These are phyloP conservation scores for Chlorociboria aeruginascens DNA, from an alignment of 495 filamentous ascomycete species.

Conservation along the genomic window DNA sequence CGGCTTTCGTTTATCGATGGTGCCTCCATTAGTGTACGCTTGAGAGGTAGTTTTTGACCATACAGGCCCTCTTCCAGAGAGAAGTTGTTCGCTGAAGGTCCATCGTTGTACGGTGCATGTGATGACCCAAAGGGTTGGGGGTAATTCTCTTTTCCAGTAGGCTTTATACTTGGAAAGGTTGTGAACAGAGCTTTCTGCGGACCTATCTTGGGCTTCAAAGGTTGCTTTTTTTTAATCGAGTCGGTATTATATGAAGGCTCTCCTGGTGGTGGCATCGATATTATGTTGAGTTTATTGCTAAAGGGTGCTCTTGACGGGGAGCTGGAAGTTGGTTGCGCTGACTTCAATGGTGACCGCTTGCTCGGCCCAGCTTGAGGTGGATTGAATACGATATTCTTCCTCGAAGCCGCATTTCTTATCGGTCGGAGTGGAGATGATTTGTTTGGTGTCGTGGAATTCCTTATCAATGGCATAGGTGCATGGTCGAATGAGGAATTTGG, in stretches of 20 bases:
- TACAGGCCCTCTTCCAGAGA: constrained; percentile 34
- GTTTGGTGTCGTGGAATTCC: constrained; percentile 20
- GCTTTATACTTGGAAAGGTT: constrained; percentile 42
- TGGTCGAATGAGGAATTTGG: constrained; percentile 37
- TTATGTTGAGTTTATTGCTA: constrained; percentile 37
- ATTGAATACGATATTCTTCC: constrained; percentile 40
- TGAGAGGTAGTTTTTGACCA: constrained; percentile 46
- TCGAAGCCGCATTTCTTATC: constrained; percentile 30
- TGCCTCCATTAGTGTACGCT: constrained; percentile 60
- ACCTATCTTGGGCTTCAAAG: constrained; percentile 47
- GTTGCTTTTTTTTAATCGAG: constrained; percentile 67
- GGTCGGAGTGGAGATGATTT: constrained; percentile 38
- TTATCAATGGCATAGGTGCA: constrained; percentile 34
- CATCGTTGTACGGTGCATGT: constrained; percentile 30
- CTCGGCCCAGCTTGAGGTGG: constrained; percentile 35
- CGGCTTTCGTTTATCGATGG: constrained; percentile 60
- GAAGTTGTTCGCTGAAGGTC: constrained; percentile 27
- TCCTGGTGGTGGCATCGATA: constrained; percentile 63
- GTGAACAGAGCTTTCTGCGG: constrained; percentile 54
- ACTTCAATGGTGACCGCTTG: constrained; percentile 49
- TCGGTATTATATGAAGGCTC: constrained; percentile 60
- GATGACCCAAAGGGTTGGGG: constrained; percentile 29
- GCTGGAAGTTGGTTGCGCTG: constrained; percentile 23
- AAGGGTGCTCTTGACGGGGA: constrained; percentile 33
- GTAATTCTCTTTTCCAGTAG: constrained; percentile 53